Conservation (phyloP, 2,329 filamentous ascomycete species). For the Ophiostoma pallidulum region DNA sequence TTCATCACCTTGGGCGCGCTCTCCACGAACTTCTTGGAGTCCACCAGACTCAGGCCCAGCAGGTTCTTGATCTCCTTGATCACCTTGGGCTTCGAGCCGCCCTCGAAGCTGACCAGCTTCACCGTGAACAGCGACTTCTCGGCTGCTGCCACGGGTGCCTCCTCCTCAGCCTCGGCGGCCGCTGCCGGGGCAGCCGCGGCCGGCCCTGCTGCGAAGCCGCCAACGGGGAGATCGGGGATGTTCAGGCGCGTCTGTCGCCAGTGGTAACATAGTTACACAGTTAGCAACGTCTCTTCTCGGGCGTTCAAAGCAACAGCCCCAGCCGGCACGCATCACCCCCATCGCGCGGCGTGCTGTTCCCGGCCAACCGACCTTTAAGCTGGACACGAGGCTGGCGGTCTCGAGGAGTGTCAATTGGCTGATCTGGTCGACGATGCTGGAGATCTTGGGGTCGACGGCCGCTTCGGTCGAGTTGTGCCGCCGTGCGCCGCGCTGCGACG, state of each 20-base stretch:
- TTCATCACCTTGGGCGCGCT: conserved; percentile 97
- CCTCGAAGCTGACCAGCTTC: conserved; percentile 85
- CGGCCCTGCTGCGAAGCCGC: conserved; percentile 68
- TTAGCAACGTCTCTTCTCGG: neutral
- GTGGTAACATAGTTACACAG: too few species aligned
- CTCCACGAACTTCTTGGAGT: conserved; percentile 99
- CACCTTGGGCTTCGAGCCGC: conserved; percentile 88
- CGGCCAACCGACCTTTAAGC: conserved; percentile 87
- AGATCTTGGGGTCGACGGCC: conserved; percentile 79
- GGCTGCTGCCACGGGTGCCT: conserved; percentile 77
- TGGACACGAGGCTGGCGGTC: conserved; percentile 90
- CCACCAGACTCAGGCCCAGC: conserved; percentile 89
- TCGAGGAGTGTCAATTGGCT: conserved; percentile 95
- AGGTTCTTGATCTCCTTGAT: conserved; percentile 99
- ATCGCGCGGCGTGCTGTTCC: too few species aligned
- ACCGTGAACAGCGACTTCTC: conserved; percentile 97
- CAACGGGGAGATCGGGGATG: conserved; percentile 94
- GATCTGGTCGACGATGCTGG: conserved; percentile 94
- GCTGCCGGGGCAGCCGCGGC: conserved; percentile 44
- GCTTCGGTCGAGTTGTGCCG: conserved; percentile 85
- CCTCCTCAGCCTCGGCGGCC: conserved; percentile 62
- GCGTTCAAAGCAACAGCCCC: too few species aligned
- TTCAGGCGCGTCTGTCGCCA: conserved; percentile 69
- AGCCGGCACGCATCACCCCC: too few species aligned
- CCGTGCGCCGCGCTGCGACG: conserved; percentile 46